Base-by-base conservation (phyloP, 108 stramenopile genomes). In the Stephanodiscus triporus region DNA sequence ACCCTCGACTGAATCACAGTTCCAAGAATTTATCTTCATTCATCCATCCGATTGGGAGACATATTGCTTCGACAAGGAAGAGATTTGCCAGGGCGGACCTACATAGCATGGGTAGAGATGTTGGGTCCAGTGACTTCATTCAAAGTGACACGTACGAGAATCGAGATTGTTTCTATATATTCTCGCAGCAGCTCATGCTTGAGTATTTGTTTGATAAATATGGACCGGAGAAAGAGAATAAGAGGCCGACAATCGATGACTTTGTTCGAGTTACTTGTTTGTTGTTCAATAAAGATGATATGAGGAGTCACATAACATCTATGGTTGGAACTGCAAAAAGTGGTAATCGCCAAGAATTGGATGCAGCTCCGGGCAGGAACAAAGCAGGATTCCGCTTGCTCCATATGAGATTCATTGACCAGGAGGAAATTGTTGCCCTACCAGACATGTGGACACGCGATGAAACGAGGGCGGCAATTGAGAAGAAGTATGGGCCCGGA, bases 221-320 rank as follows among this genome's bases (percentile, higher is more conserved):
- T 20, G 49, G 49, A 17, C 7, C 9, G 3, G 9, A 50, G 49
- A 9, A 8, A 50, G 49, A 50, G 49, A 50, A 17, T 2, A 50
- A 50, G 9, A 9, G 9, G 4, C 6, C 9, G 49, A 63, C 63
- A 9, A 63, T 34, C 6, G 63, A 63, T 63, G 63, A 63, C 37
- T 37, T 37, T 4, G 32, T 63, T 3, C 14, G 36, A 9, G 63
- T 63, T 4, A 22, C 38, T 63, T 7, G 63, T 10, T 37, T 63
- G 2, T 8, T 40, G 8, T 23, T 63, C 32, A 63, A 20, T 4
- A 22, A 63, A 8, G 2, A 4, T 40, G 36, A 63, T 2, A 40
- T 40, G 38, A 14, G 63, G 3, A 8, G 37, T 2, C 37, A 36
- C 17, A 63, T 63, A 4, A 4, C 63, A 8, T 4, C 3, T 14